These are phyloP conservation scores for Penium margaritaceum DNA, from an alignment of 139 green algal genomes.

Conservation along the genomic window DNA sequence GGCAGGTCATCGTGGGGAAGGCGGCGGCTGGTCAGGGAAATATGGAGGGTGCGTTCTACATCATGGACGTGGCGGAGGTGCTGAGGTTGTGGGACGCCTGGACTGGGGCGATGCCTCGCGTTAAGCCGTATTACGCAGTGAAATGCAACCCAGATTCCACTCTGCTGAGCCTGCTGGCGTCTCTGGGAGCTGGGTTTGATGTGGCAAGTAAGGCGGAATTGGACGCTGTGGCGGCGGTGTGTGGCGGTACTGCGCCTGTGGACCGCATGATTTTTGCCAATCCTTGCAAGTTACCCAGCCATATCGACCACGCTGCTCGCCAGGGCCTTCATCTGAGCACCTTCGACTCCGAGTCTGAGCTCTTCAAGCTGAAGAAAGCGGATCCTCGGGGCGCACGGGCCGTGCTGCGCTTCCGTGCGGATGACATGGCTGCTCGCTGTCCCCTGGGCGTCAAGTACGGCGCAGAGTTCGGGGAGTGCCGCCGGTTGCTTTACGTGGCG, in stretches of 20 bases:
- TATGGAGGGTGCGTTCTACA: conserved; percentile 76
- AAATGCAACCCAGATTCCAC: conserved; percentile 88
- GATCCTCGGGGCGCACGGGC: conserved; percentile 61
- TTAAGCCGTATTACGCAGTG: conserved; percentile 85
- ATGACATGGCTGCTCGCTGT: conserved; percentile 65
- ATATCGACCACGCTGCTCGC: conserved; percentile 62
- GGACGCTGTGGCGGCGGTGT: conserved; percentile 60
- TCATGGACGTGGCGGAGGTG: conserved; percentile 81
- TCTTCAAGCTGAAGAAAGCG: conserved; percentile 74
- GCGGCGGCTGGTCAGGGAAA: too few relatives aligned
- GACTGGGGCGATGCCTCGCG: conserved; percentile 71
- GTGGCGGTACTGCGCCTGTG: conserved; percentile 62
- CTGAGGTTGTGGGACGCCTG: conserved; percentile 68
- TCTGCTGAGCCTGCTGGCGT: conserved; percentile 71
- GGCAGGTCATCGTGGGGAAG: neutral
- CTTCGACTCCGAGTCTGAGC: conserved; percentile 85
- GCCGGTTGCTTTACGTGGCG: conserved; percentile 56
- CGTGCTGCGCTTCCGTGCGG: conserved; percentile 83
- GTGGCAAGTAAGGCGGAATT: conserved; percentile 82
- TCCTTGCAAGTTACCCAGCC: conserved; percentile 78
- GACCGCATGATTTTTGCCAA: conserved; percentile 85
- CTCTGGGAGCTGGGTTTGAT: conserved; percentile 87
- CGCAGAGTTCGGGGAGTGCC: conserved; percentile 62
- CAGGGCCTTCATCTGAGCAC: conserved; percentile 71
- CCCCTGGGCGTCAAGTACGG: conserved; percentile 82